Conservation (phyloP, 257 asterid species). For the Solanum rostratum region DNA sequence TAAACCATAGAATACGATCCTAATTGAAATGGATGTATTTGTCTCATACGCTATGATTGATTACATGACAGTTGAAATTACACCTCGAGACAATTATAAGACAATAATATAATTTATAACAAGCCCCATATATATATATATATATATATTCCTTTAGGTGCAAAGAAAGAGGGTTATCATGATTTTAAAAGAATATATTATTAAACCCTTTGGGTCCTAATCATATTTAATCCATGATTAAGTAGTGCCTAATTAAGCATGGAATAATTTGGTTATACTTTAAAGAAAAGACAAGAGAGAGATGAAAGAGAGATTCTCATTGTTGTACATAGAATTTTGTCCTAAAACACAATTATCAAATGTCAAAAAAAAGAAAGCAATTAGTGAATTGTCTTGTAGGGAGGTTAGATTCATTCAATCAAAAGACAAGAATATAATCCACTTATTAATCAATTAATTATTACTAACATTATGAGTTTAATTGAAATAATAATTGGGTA, state of each 20-base stretch:
- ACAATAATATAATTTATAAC: too few relatives aligned
- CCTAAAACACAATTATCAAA: not conserved
- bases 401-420: constrained; percentile 2
- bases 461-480: not conserved
- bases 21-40: too few relatives aligned
- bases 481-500: not conserved
- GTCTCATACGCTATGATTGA: too few relatives aligned
- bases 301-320: not conserved
- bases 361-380: not conserved
- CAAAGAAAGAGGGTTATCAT: too few relatives aligned
- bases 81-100: too few relatives aligned
- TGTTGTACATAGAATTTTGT: not conserved
- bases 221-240: not conserved
- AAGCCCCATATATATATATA: too few relatives aligned
- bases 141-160: too few relatives aligned
- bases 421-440: not conserved
- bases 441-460: not conserved
- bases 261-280: not conserved
- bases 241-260: not conserved
- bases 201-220: too few relatives aligned
- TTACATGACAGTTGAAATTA: too few relatives aligned
- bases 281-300: not conserved
- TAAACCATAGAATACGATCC: too few relatives aligned
- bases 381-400: not conserved
- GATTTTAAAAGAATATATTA: too few relatives aligned